A percentile compares a stretch with the other conserved stretches of the same genome.
Evolutionary conservation across 2,329 filamentous ascomycete species (phyloP).

Genomic region (Ascochyta rabiei): DNA sequence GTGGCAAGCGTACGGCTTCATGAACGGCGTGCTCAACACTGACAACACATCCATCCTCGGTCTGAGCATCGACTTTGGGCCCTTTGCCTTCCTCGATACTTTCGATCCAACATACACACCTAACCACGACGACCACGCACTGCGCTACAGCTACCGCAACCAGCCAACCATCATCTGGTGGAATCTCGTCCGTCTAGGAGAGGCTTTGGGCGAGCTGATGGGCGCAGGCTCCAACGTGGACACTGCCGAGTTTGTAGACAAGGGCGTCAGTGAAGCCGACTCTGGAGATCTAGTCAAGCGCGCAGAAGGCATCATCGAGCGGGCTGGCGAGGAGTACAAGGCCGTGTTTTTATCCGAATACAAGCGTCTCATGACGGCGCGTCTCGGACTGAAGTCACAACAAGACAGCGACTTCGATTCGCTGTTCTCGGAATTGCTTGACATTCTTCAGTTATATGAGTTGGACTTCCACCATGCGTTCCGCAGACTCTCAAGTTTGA

Average conservation of each 20-base stretch:
- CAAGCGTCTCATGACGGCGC: conserved; percentile 78
- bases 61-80: conserved; percentile 90
- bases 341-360: conserved; percentile 88
- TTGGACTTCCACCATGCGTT: conserved; percentile 97
- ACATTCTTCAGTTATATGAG: conserved; percentile 79
- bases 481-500: conserved; percentile 72
- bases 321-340: conserved; percentile 85
- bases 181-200: conserved; percentile 92
- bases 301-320: conserved; percentile 82
- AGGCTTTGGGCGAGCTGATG: conserved; percentile 85
- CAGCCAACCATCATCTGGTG: conserved; percentile 98
- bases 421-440: conserved; percentile 81
- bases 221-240: conserved; percentile 78
- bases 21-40: conserved; percentile 97
- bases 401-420: conserved; percentile 78
- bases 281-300: conserved; percentile 74
- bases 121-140: conserved; percentile 89
- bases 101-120: conserved; percentile 95
- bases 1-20: conserved; percentile 99
- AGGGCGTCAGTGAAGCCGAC: conserved; percentile 74
- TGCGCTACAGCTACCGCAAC: conserved; percentile 90
- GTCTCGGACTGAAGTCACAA: conserved; percentile 75
- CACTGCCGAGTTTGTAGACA: conserved; percentile 69
- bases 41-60: conserved; percentile 95
- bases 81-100: conserved; percentile 96